Percentiles rank a stretch among this genome's conserved stretches.
phyloP scores from a whole-genome alignment of 805 yeast species.

The Debaryomyces hansenii region DNA sequence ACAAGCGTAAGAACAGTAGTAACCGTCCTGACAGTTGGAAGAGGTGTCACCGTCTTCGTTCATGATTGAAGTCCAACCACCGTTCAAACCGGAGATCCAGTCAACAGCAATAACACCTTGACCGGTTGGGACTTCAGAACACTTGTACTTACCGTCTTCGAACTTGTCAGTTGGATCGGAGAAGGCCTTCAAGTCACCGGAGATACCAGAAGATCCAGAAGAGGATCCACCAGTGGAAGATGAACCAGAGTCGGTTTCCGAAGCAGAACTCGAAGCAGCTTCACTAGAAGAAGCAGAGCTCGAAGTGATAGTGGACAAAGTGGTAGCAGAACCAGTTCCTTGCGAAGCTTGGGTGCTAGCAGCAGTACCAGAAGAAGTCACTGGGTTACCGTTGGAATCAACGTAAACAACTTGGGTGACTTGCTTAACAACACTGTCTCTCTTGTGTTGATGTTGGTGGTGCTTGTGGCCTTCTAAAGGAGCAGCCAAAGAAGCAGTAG shows the following conservation, averaged over 20 bases:
- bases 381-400: slow-evolving; percentile 34
- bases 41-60: slow-evolving; percentile 51
- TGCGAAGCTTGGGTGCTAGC: neutral
- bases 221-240: slow-evolving; percentile 16
- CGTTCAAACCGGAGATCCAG: slow-evolving; percentile 48
- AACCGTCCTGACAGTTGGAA: slow-evolving; percentile 57
- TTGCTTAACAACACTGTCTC: slow-evolving; percentile 29
- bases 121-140: slow-evolving; percentile 73
- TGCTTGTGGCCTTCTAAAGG: slow-evolving; percentile 36
- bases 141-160: slow-evolving; percentile 67
- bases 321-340: slow-evolving; percentile 8
- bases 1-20: slow-evolving; percentile 76
- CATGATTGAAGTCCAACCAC: slow-evolving; percentile 46
- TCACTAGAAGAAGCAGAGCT: slow-evolving; percentile 8
- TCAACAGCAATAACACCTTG: slow-evolving; percentile 70
- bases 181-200: slow-evolving; percentile 63
- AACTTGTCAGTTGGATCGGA: slow-evolving; percentile 50
- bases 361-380: slow-evolving; percentile 7
- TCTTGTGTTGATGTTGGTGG: slow-evolving; percentile 37
- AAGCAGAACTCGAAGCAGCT: slow-evolving; percentile 2
- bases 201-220: slow-evolving; percentile 34
- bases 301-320: slow-evolving; percentile 11
- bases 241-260: slow-evolving; percentile 9
- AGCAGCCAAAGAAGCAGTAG: slow-evolving; percentile 29
- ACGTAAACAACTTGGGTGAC: slow-evolving; percentile 35